Evolutionary conservation across 202 grass and related monocot species (phyloP), one percentile per base, ranked within the genome.

Genomic region (Cymbopogon flexuosus): DNA sequence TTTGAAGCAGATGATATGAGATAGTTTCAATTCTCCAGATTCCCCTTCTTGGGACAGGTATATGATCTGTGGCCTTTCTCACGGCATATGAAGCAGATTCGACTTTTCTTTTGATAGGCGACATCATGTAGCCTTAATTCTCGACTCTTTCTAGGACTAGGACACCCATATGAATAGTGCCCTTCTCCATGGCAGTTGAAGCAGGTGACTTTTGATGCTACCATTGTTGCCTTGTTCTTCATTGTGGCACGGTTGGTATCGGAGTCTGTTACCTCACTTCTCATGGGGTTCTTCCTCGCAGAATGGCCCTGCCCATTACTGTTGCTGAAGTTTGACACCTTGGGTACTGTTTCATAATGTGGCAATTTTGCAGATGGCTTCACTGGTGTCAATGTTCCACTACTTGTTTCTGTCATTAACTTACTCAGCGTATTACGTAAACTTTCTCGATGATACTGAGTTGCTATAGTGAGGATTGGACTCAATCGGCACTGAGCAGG

Each of bases 401-500:
- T 77, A 10, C 75, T 78, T 51, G 24, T 46, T 65, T 78, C 27
- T 65, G 41, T 15, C 60, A 64, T 62, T 65, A 30, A 43, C n/a
- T 65, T 12, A 65, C 34, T 65, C 42, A 78, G 18, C 21, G 43
- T 14, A 10, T 60, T 42, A 35, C 6, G 16, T 62, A 78, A 78
- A 78, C 27, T 49, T 35, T 78, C 60, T 78, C 42, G 41, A 49
- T 65, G 62, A 65, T 34, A 21, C 75, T 78, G 41, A 65, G 61
- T 78, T 78, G 47, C 43, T 30, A 45, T 42, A 35, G 16, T 78
- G 75, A 78, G 61, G 5, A 65, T 9, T 65, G 75, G 75, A 65
- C 61, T 65, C 7, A 78, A 78, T 27, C 1, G 75, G 6, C 75
- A 78, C 6, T 78, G 60, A 13, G 75, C 75, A 78, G 75, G 75